Conservation (phyloP, 495 filamentous ascomycete species). For the Penicillium verhagenii region DNA sequence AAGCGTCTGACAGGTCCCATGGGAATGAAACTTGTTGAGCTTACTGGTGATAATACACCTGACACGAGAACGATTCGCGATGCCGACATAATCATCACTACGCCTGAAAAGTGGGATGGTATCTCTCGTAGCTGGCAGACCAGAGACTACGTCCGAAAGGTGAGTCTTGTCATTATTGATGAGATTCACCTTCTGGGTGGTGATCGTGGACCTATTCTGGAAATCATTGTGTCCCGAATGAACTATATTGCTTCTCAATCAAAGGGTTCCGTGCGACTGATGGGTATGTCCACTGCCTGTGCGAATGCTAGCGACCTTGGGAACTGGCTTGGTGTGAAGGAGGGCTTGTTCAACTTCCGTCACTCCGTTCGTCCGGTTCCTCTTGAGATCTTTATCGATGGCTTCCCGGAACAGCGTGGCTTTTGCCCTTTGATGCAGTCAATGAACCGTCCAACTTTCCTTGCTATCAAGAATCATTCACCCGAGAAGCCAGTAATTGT, state of each 20-base stretch:
- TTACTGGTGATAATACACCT: conserved; percentile 97
- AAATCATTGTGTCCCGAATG: conserved; percentile 99
- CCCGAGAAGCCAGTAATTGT: conserved; percentile 97
- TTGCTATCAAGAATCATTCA: conserved; percentile 93
- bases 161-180: conserved; percentile 96
- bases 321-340: conserved; percentile 97
- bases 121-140: conserved; percentile 98
- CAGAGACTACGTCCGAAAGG: conserved; percentile 90
- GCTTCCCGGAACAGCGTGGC: conserved; percentile 90
- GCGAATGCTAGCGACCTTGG: conserved; percentile 92
- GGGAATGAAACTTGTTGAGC: conserved; percentile 87
- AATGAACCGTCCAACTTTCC: conserved; percentile 97
- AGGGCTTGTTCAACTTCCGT: conserved; percentile 95
- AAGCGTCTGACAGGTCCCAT: conserved; percentile 78
- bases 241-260: conserved; percentile 95
- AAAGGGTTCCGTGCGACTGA: conserved; percentile 80
- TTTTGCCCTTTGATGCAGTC: conserved; percentile 99
- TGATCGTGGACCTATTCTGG: conserved; percentile 93
- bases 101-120: conserved; percentile 99
- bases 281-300: conserved; percentile 98
- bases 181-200: conserved; percentile 97
- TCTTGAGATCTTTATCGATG: conserved; percentile 93
- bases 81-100: conserved; percentile 97
- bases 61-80: conserved; percentile 92
- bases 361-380: conserved; percentile 98